Evolutionary conservation across 805 yeast species (phyloP), one percentile per base, ranked within the genome.

Genomic region (Scheffersomyces stipitis): DNA sequence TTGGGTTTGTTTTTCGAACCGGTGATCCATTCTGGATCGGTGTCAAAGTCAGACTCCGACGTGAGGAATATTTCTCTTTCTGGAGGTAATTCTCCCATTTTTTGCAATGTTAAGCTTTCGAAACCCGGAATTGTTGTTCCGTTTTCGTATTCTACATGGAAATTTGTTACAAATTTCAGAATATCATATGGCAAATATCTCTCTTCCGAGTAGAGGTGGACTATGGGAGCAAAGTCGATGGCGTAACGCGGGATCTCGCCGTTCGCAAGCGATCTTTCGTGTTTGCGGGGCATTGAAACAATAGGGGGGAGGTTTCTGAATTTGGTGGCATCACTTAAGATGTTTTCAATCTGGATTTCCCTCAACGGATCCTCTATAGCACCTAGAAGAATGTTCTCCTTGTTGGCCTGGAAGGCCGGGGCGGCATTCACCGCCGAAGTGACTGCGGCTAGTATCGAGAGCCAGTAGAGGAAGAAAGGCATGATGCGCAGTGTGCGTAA

Each of bases 131-230:
- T 52, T 28, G 45, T 55, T 0, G 80, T 58, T 2, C 83, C 84
- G 49, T 78, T 71, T 6, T 48, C 55, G 46, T 71, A 75, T 15
- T 72, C 72, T 15, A 83, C 71, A 45, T 74, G 75, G 62, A 87
- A 85, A 54, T 86, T 76, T 5, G 64, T 62, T 5, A 86, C 89
- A 56, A 62, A 91, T 15, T 83, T 76, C 18, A 69, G 73, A 27
- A 89, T 73, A 52, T 88, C 95, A 49, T 87, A 87, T 0, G 99
- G 96, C 47, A 84, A 66, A 54, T 90, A 91, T 36, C 69, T 62
- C 51, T 91, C 99, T 54, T 91, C 99, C 1, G 95, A 81, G 64
- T 91, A 90, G 8, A 91, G 67, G 54, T 87, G 86, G 2, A 91
- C 90, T 36, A 81, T 63, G 0, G 99, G 98, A 3, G 85, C 78